These are phyloP conservation scores for Leucoagaricus sp. DNA, from an alignment of 1,284 basidiomycete species.

Conservation along the genomic window DNA sequence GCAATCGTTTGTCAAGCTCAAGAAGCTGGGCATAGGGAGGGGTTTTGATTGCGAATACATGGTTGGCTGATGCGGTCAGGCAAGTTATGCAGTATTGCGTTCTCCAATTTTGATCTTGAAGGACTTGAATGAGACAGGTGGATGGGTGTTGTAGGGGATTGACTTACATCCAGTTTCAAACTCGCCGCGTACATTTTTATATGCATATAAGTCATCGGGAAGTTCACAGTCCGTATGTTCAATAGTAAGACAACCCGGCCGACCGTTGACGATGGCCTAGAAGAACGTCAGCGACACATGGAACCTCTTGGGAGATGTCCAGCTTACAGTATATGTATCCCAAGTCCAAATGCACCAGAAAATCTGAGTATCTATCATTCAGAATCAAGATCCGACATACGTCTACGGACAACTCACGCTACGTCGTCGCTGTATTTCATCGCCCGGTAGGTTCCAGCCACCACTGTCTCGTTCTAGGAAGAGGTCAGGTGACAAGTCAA, in stretches of 20 bases:
- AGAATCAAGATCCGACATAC: not conserved
- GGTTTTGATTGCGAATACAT: slow-evolving; percentile 40
- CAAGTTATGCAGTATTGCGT: slow-evolving; percentile 46
- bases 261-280: slow-evolving; percentile 48
- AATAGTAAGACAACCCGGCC: slow-evolving; percentile 46
- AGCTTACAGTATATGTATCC: slow-evolving; percentile 49
- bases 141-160: not conserved
- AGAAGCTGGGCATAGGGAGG: slow-evolving; percentile 42
- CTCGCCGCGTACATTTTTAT: slow-evolving; percentile 31
- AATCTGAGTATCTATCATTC: slow-evolving; percentile 26
- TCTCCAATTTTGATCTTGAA: slow-evolving; percentile 49
- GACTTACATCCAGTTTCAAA: slow-evolving; percentile 47
- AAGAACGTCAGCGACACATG: slow-evolving; percentile 9
- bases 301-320: not conserved
- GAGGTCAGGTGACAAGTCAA: slow-evolving; percentile 2
- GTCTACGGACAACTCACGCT: slow-evolving; percentile 25
- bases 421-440: slow-evolving; percentile 53
- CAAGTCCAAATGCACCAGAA: slow-evolving; percentile 59
- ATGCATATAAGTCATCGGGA: slow-evolving; percentile 44
- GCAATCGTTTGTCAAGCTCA: slow-evolving; percentile 46
- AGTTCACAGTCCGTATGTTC: slow-evolving; percentile 51
- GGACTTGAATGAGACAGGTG: slow-evolving; percentile 3
- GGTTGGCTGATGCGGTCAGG: slow-evolving; percentile 43
- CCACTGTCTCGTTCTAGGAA: slow-evolving; percentile 52
- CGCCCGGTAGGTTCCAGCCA: slow-evolving; percentile 46